Evolutionary conservation across 345 rosid genomes (phyloP), one percentile per base, ranked within the genome.

Genomic region (Melastoma malabathricum): DNA sequence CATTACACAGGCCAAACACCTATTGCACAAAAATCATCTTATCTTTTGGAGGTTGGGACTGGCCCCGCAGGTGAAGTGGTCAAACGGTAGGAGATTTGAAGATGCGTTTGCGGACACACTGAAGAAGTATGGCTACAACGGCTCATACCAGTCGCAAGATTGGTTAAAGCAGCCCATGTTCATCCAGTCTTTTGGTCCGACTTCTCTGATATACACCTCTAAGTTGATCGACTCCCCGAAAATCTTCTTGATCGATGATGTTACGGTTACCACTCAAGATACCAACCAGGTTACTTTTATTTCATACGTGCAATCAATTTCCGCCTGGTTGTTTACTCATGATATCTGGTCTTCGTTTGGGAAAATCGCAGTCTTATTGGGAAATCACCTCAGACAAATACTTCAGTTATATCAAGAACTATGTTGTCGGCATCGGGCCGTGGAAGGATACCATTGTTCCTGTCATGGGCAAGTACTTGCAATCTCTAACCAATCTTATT

Each of bases 361-460:
- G 47, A 17, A 57, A 50, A 22, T 29, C 69, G 81, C 89, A 90
- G 98, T 75, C 96, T 10, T 90, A 82, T 50, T 70, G 69, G 61
- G 96, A 90, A 64, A 84, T 90, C 44, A 90, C 89, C 60, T 87
- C 96, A 2, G 86, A 90, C 58, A 43, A 39, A 43, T 90, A 84
- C 66, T 73, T 90, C 6, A 73, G 74, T 68, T 84, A 66, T 70
- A 77, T 90, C 31, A 82, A 79, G 61, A 77, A 72, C 2, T 90
- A 90, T 44, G 95, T 81, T 31, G 68, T 87, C 38, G 98, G 98
- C 16, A 87, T 90, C 44, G 98, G 98, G 58, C 98, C 98, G 17
- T 90, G 98, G 96, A 90, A 90, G 63, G 96, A 90, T 59, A 86
- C 98, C 1, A 53, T 90, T 34, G 92, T 87, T 61, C 96, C 95